Base-by-base conservation (phyloP, 352 stramenopile species). In the Phytophthora pseudosyringae region DNA sequence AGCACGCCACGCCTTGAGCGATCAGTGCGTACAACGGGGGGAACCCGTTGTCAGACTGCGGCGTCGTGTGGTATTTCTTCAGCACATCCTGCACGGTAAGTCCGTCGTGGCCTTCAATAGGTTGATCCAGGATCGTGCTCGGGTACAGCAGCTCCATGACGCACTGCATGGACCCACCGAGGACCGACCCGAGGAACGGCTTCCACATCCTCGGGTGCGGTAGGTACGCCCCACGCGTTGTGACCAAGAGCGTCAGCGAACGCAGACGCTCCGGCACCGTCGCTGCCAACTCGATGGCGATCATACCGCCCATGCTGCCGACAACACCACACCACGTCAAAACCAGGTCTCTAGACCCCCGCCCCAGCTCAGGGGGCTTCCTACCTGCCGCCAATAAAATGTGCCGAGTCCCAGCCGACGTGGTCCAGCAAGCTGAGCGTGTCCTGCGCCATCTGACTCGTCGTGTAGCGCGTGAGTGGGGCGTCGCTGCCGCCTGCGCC, bases 371-470 rank as follows among this genome's bases (percentile, higher is more conserved):
- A 38, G 29, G 26, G 5, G 3, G 28, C 9, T 11, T 33, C n/a
- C 15, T 69, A 77, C 69, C 69, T 78, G 39, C 56, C 51, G n/a
- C 73, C 73, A 18, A 73, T 41, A 31, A 87, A 52, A 43, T 87
- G 75, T 3, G 72, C 70, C 18, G 45, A 66, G 31, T 71, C 28
- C 78, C 75, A 87, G 0, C 71, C 71, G 1, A 87, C 59, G 55
- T 84, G 55, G 32, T 79, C 60, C 58, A 84, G 56, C 5, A 87
- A 61, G 5, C 33, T 36, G 5, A 84, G 59, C 49, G 68, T 73
- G 39, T 87, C 78, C 28, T 81, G 67, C 1, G 78, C 78, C 78
- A 87, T 87, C 10, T 65, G 49, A 50, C 67, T 82, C 5, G 73
- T 87, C 26, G 66, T 82, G 41, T 87, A 87, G n/a, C 72, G 59